Evolutionary conservation across 1,139 yeast species (phyloP), one percentile per base, ranked within the genome.

Genomic region (Yamadazyma atlantica): DNA sequence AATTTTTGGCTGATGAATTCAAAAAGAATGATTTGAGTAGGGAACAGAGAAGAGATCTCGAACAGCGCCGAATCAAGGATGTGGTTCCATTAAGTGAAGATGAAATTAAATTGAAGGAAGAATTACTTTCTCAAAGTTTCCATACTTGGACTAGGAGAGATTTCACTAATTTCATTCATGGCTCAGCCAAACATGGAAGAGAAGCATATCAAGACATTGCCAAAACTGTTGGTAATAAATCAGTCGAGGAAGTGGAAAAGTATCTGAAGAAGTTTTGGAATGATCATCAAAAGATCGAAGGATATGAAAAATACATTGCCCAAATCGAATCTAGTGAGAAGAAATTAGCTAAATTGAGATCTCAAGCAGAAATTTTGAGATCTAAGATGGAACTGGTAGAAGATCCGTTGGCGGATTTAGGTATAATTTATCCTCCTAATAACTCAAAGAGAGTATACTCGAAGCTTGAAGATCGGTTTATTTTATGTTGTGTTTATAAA

Each of bases 251-350:
- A 36, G 85, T 92, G 2, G 72, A 73, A 45, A 61, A 68, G 33
- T 92, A 92, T 56, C 70, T 84, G 41, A 66, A 71, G 30, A 82
- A 72, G 3, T 92, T 92, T 54, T 90, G 96, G 96, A 61, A 69
- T 32, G 70, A 85, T 19, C 84, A 79, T 56, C 66, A 66, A 15
- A 82, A 80, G 50, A 79, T 92, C 34, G 95, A 86, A 21, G 97
- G 97, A 0, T 76, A 82, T 58, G 96, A 89, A 44, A 84, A 88
- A 55, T 88, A 89, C 57, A 59, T 89, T 37, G 61, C 82, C n/a
- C 95, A 87, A 53, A 88, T 92, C 40, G 96, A 89, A 53, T 72
- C 84, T 28, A 95, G 96, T 45, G 97, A 90, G 55, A 85, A 82
- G 64, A 86, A 86, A 53, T 63, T 80, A 14, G 82, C 80, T 32